phyloP scores from a whole-genome alignment of 805 yeast species.

The Saturnispora quitensis region DNA sequence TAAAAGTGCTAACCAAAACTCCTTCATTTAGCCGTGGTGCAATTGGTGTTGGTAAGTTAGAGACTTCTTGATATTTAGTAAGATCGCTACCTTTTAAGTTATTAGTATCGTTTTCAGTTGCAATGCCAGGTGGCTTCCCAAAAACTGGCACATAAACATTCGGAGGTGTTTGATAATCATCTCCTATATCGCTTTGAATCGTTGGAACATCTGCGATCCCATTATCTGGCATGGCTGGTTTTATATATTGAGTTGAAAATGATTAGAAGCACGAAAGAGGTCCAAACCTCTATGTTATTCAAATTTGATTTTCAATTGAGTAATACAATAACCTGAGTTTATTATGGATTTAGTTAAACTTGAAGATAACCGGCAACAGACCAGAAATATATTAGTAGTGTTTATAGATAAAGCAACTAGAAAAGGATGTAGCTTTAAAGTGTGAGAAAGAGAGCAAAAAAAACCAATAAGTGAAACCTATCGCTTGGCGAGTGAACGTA shows the following conservation, averaged over 20 bases:
- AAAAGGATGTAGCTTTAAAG: not conserved
- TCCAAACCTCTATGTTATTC: not conserved
- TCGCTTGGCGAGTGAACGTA: not conserved
- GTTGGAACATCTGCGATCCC: not conserved
- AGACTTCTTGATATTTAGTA: slow-evolving; percentile 10
- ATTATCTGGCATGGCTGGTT: slow-evolving; percentile 1
- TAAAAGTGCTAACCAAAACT: not conserved
- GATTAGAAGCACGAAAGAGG: not conserved
- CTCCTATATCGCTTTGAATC: not conserved
- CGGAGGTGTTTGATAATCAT: slow-evolving; percentile 10
- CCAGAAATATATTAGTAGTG: not conserved
- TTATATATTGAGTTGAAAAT: not conserved
- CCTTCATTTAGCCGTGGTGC: not conserved
- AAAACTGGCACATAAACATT: not conserved
- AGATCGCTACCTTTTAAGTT: not conserved
- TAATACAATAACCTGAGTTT: not conserved
- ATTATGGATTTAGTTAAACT: not conserved
- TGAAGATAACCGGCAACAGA: not conserved
- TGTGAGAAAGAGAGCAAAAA: not conserved
- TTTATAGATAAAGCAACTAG: not conserved
- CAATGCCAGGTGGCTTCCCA: not conserved
- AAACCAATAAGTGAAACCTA: not conserved
- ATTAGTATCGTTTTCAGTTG: not conserved
- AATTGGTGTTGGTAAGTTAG: slow-evolving; percentile 21
- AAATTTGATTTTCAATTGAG: not conserved